Evolutionary conservation across 768 basidiomycete species (phyloP).

Genomic region (Panus rudis): DNA sequence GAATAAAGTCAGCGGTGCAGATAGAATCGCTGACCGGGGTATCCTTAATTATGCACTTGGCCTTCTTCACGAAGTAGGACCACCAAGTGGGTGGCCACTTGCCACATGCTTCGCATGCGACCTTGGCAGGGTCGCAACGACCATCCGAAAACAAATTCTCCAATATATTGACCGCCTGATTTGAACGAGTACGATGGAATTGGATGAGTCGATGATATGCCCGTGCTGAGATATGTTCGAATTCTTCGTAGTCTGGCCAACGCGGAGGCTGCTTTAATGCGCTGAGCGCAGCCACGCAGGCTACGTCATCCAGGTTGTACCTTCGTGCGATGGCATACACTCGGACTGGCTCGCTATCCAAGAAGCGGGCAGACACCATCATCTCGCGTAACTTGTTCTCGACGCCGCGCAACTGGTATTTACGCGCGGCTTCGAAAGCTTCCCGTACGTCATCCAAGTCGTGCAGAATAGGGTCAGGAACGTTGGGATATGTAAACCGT

Average conservation of each 20-base stretch:
- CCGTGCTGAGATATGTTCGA: constrained; percentile 13
- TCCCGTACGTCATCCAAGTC: constrained; percentile 7
- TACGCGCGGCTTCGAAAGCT: constrained; percentile 7
- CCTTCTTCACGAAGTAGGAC: no score
- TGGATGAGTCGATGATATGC: no score
- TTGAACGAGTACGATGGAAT: no score
- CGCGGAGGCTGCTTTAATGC: constrained; percentile 2
- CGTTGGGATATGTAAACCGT: constrained; percentile 10
- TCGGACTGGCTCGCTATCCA: constrained; percentile 4
- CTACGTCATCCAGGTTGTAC: constrained; percentile 3
- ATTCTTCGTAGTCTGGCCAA: constrained; percentile 13
- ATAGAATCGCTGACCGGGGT: no score
- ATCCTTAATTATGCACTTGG: no score
- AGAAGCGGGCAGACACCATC: constrained; percentile 3
- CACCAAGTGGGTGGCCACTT: no score
- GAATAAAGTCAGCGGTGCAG: no score
- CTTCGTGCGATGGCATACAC: constrained; percentile 8
- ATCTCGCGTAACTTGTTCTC: neutral
- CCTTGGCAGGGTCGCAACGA: no score
- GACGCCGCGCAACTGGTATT: constrained; percentile 6
- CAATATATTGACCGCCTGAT: no score
- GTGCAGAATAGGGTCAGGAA: constrained; percentile 6
- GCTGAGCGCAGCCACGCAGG: neutral
- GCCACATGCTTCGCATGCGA: no score
- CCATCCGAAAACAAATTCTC: no score